phyloP scores from a whole-genome alignment of 345 rosid genomes.

The Pugionium dolabratum region DNA sequence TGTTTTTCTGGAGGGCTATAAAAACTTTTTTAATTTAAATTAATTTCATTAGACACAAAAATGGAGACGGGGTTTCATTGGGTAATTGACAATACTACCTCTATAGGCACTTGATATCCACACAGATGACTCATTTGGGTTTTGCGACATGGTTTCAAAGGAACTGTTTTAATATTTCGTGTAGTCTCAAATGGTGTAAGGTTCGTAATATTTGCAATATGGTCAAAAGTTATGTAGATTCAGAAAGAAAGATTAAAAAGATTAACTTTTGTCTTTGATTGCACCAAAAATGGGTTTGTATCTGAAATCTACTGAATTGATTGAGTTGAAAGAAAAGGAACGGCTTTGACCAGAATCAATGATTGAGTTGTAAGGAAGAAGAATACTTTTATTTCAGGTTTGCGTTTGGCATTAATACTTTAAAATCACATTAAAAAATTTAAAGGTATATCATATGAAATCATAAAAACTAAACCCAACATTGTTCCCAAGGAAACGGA shows the following conservation, averaged over 20 bases:
- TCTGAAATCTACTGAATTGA: not conserved
- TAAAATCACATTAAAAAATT: not conserved
- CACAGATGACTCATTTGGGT: not conserved
- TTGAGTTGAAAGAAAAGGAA: not conserved
- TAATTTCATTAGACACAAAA: not conserved
- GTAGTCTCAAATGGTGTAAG: not conserved
- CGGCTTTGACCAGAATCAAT: not conserved
- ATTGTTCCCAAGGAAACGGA: not conserved
- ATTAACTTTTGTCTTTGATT: not conserved
- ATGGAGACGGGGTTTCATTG: not conserved
- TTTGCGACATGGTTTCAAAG: not conserved
- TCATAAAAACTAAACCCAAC: slow-evolving; percentile 1
- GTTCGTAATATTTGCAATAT: not conserved
- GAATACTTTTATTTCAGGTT: not conserved
- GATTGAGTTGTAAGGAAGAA: not conserved
- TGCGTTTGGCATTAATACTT: not conserved
- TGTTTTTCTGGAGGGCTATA: not conserved
- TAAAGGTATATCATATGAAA: not conserved
- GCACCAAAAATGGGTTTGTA: not conserved
- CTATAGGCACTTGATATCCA: not conserved
- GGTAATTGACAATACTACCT: slow-evolving; percentile 12
- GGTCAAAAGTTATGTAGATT: not conserved
- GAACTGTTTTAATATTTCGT: not conserved
- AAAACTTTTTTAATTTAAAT: not conserved
- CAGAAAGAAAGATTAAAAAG: not conserved